Conservation (phyloP, 345 rosid species). For the Bruguiera parviflora region DNA sequence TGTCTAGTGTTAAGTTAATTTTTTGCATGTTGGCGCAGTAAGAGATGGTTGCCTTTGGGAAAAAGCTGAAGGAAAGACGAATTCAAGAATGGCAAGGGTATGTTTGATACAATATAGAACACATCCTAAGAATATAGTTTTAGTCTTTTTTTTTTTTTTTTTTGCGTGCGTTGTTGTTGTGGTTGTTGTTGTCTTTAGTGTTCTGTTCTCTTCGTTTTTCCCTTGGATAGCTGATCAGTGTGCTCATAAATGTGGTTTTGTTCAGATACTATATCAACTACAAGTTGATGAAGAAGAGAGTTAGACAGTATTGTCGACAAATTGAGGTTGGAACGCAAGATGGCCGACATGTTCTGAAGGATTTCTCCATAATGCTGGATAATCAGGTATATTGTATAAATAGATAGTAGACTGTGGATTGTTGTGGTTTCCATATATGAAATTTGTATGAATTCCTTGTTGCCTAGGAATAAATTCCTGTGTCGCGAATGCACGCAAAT, state of each 20-base stretch:
- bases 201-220: too few species aligned
- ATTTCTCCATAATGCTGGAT: constrained; percentile 97
- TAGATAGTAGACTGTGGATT: background rate
- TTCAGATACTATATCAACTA: constrained; percentile 90
- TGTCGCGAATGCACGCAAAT: background rate
- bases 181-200: too few species aligned
- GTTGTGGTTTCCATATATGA: background rate
- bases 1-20: too few species aligned
- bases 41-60: constrained; percentile 93
- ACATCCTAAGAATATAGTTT: too few species aligned
- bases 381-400: constrained; percentile 47
- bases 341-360: constrained; percentile 89
- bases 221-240: background rate
- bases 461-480: background rate
- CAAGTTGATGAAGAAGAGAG: constrained; percentile 91
- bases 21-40: background rate
- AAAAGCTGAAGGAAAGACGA: constrained; percentile 77
- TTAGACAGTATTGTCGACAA: constrained; percentile 78
- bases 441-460: background rate
- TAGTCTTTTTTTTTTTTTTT: too few species aligned
- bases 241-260: constrained; percentile 10
- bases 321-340: constrained; percentile 71
- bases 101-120: constrained; percentile 6
- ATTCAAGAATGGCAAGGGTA: constrained; percentile 90
- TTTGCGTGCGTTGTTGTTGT: too few species aligned